phyloP scores from a whole-genome alignment of 1,139 yeast genomes.

The Debaryomycetaceae sp. region DNA sequence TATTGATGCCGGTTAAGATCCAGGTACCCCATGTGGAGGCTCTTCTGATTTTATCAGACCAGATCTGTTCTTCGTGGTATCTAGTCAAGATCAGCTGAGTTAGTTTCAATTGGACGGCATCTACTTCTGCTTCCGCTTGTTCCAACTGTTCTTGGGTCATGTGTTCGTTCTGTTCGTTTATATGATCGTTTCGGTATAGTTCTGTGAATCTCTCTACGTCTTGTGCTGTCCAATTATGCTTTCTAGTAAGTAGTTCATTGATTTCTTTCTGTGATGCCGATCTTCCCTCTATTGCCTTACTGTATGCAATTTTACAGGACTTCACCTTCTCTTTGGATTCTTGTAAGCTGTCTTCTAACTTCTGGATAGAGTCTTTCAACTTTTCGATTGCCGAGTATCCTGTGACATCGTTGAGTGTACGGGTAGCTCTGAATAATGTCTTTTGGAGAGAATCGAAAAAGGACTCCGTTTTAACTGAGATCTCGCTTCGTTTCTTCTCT shows the following conservation, averaged over 20 bases:
- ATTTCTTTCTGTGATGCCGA: slow-evolving; percentile 79
- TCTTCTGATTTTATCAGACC: slow-evolving; percentile 94
- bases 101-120: slow-evolving; percentile 64
- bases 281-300: slow-evolving; percentile 62
- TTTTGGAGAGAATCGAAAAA: slow-evolving; percentile 65
- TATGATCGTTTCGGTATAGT: slow-evolving; percentile 77
- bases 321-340: slow-evolving; percentile 49
- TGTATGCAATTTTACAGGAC: slow-evolving; percentile 50
- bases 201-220: slow-evolving; percentile 86
- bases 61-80: slow-evolving; percentile 95
- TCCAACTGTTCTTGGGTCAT: slow-evolving; percentile 50
- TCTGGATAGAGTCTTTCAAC: slow-evolving; percentile 60
- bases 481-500: slow-evolving; percentile 17
- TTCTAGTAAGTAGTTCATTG: slow-evolving; percentile 83
- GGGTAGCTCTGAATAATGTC: slow-evolving; percentile 65
- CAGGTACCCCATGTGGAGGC: slow-evolving; percentile 98
- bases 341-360: slow-evolving; percentile 46
- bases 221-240: slow-evolving; percentile 70
- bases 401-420: slow-evolving; percentile 82
- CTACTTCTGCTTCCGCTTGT: slow-evolving; percentile 62
- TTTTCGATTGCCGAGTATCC: slow-evolving; percentile 84
- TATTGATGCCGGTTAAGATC: slow-evolving; percentile 83
- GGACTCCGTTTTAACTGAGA: slow-evolving; percentile 38
- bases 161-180: slow-evolving; percentile 61
- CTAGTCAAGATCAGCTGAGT: slow-evolving; percentile 79